Evolutionary conservation across 331 rosid species (phyloP).

Genomic region (Spiraea crenata): DNA sequence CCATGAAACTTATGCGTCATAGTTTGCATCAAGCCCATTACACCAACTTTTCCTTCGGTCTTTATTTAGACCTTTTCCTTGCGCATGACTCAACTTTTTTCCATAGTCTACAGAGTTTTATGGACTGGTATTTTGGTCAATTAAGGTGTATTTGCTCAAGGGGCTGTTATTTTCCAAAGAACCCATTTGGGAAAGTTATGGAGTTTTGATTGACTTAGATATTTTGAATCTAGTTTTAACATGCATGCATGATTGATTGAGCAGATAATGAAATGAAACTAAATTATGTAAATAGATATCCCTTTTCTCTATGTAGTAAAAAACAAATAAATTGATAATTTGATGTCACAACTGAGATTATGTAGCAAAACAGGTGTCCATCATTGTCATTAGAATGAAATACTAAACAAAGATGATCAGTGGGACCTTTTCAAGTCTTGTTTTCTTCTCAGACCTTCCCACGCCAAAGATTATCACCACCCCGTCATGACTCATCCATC

Average conservation of each 20-base stretch:
- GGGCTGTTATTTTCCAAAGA: not conserved
- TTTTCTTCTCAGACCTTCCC: conserved; percentile 33
- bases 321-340: not conserved
- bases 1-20: too few species aligned
- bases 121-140: not conserved
- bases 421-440: conserved; percentile 25
- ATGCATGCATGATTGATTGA: conserved; percentile 6
- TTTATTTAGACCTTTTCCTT: too few species aligned
- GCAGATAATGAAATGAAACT: not conserved
- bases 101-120: too few species aligned
- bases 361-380: conserved; percentile 15
- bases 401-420: conserved; percentile 17
- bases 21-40: too few species aligned
- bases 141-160: not conserved
- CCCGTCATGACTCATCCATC: conserved; percentile 16
- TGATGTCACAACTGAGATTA: conserved; percentile 15
- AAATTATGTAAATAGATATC: too few species aligned
- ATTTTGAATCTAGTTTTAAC: not conserved
- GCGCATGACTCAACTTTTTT: too few species aligned
- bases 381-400: conserved; percentile 22
- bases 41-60: too few species aligned
- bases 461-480: conserved; percentile 43
- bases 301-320: too few species aligned
- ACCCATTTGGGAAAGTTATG: not conserved
- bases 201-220: not conserved